Evolutionary conservation across 805 yeast species (phyloP).

Genomic region (Candida nanaspora): DNA sequence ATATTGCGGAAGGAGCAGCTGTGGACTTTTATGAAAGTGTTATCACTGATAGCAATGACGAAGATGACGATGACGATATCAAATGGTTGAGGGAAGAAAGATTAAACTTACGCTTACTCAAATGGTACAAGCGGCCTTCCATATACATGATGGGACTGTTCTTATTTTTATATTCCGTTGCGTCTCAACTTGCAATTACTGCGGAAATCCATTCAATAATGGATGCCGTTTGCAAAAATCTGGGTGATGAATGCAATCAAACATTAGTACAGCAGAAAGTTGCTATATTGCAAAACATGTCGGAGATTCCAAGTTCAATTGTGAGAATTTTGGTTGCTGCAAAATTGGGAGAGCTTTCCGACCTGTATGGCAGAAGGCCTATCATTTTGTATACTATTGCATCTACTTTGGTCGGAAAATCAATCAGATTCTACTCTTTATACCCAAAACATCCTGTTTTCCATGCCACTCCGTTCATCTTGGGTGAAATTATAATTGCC

Average conservation of each 20-base stretch:
- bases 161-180: constrained; percentile 35
- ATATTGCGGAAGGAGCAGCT: constrained; percentile 1
- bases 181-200: constrained; percentile 31
- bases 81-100: constrained; percentile 45
- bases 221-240: constrained; percentile 31
- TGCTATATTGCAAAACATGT: constrained; percentile 31
- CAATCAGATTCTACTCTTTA: constrained; percentile 10
- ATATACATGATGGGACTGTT: constrained; percentile 39
- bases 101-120: constrained; percentile 19
- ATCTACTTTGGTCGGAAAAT: constrained; percentile 9
- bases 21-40: constrained; percentile 1
- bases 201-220: constrained; percentile 29
- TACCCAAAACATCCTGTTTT: constrained; percentile 19
- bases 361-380: constrained; percentile 54
- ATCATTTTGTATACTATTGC: constrained; percentile 29
- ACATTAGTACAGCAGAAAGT: constrained; percentile 26
- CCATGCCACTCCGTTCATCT: constrained; percentile 30
- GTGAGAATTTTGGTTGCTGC: constrained; percentile 49
- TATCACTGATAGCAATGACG: constrained; percentile 4
- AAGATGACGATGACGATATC: constrained; percentile 31
- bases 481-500: constrained; percentile 38
- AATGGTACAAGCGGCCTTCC: constrained; percentile 56
- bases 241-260: constrained; percentile 8
- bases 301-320: constrained; percentile 37
- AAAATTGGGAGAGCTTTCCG: constrained; percentile 57